Evolutionary conservation across 208 protist genomes (phyloP).

Genomic region (Entamoeba moshkovskii): DNA sequence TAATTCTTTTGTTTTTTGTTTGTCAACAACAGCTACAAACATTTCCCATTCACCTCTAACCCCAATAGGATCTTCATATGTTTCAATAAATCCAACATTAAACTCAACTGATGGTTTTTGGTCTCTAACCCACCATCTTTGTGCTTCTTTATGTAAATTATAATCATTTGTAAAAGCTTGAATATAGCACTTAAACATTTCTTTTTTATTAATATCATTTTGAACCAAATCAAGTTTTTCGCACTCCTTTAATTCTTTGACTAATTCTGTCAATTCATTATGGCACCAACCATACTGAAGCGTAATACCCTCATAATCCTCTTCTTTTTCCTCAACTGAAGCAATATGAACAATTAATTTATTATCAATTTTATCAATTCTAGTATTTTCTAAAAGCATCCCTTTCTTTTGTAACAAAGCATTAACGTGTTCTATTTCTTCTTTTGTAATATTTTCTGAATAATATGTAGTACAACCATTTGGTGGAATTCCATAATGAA

Average conservation of each 20-base stretch:
- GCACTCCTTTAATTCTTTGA: background rate
- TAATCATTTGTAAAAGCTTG: background rate
- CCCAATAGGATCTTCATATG: conserved; percentile 33
- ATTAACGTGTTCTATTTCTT: background rate
- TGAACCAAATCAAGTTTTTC: background rate
- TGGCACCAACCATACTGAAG: background rate
- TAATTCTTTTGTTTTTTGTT: background rate
- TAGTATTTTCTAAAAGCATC: background rate
- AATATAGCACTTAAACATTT: background rate
- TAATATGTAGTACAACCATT: background rate
- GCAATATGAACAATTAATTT: background rate
- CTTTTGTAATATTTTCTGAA: background rate
- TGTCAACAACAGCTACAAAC: background rate
- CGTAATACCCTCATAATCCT: background rate
- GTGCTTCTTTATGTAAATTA: background rate
- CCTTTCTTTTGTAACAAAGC: background rate
- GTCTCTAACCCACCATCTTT: conserved; percentile 11
- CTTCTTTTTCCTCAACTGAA: background rate
- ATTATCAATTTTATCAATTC: background rate
- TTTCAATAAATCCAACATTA: conserved; percentile 38
- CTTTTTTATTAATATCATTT: background rate
- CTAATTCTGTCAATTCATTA: background rate
- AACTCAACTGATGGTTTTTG: conserved; percentile 26
- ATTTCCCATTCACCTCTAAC: conserved; percentile 22
- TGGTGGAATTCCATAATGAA: background rate